phyloP scores from a whole-genome alignment of 495 filamentous ascomycete species.

The Tuber magnatum region DNA sequence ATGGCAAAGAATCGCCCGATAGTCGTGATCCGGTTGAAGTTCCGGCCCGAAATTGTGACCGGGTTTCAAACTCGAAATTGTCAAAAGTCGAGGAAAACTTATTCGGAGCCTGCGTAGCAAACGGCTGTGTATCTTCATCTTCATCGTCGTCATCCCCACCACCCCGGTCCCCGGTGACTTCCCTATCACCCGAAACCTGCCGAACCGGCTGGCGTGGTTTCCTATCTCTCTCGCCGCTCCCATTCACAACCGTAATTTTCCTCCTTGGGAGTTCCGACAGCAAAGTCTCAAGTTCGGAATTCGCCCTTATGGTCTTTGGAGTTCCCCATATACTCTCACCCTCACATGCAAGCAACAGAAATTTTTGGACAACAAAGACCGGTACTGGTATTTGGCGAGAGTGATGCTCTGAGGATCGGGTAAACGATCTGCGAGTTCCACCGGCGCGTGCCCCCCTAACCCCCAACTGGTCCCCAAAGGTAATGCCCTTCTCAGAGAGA shows the following conservation, averaged over 20 bases:
- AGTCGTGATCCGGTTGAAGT: neutral
- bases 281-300: neutral
- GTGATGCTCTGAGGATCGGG: neutral
- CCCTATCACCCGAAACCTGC: neutral
- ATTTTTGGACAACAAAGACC: neutral
- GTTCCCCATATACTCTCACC: neutral
- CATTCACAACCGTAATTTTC: neutral
- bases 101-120: slow-evolving; percentile 22
- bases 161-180: neutral
- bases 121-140: slow-evolving; percentile 20
- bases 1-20: neutral
- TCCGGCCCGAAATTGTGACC: neutral
- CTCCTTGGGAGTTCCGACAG: neutral
- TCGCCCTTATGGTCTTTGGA: neutral
- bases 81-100: slow-evolving; percentile 24
- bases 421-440: neutral
- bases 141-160: slow-evolving; percentile 11
- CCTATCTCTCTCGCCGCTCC: neutral
- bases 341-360: neutral
- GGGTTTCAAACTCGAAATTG: slow-evolving; percentile 17
- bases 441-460: neutral
- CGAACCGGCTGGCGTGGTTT: neutral
- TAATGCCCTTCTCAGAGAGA: slow-evolving; percentile 28
- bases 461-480: slow-evolving; percentile 16
- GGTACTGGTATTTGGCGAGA: neutral